phyloP scores from a whole-genome alignment of 345 rosid genomes.

The Hypericum androsaemum region DNA sequence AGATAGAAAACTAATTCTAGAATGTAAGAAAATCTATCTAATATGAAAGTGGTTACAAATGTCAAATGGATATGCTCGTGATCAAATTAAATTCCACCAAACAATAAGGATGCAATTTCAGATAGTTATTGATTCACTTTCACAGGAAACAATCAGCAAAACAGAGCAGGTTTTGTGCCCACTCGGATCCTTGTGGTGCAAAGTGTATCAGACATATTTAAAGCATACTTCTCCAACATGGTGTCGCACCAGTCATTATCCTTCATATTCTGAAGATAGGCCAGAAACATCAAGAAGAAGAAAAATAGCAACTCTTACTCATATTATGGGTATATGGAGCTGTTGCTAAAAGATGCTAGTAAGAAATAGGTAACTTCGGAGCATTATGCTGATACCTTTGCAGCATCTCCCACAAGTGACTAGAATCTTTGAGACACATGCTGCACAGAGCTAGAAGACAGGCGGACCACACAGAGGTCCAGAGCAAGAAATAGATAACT shows the following conservation, averaged over 20 bases:
- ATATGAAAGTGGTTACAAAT: too few relatives aligned
- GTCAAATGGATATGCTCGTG: too few relatives aligned
- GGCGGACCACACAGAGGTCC: slow-evolving; percentile 59
- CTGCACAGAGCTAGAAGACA: slow-evolving; percentile 59
- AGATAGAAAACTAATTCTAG: too few relatives aligned
- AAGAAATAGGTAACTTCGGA: not conserved
- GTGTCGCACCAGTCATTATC: not conserved
- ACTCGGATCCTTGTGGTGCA: not conserved
- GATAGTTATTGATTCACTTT: too few relatives aligned
- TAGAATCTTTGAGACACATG: slow-evolving; percentile 49
- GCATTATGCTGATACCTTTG: slow-evolving; percentile 43
- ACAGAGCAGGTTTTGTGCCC: too few relatives aligned
- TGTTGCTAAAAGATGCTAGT: not conserved
- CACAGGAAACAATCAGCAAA: too few relatives aligned
- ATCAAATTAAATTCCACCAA: too few relatives aligned
- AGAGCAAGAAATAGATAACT: slow-evolving; percentile 48
- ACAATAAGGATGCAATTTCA: too few relatives aligned
- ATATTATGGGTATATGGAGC: not conserved
- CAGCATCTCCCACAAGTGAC: slow-evolving; percentile 75
- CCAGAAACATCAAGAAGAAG: not conserved
- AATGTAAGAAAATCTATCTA: too few relatives aligned
- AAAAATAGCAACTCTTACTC: too few relatives aligned
- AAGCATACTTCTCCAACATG: not conserved
- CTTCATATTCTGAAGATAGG: not conserved
- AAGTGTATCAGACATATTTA: slow-evolving; percentile 1